phyloP scores from a whole-genome alignment of 768 basidiomycete species.

The Suillus hirtellus region DNA sequence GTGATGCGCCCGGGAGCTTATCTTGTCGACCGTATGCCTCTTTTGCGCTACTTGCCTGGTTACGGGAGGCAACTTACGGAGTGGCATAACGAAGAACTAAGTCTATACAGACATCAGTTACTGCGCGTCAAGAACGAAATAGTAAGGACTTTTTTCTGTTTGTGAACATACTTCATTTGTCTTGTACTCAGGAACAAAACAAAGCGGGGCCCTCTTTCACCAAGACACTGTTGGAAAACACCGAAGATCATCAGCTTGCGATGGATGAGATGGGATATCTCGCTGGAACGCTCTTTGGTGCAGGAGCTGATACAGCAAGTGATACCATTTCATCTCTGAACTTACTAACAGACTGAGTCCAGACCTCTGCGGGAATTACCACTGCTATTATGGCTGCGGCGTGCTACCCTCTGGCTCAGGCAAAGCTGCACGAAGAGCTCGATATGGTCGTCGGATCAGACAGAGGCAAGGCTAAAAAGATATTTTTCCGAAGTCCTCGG shows the following conservation, averaged over 20 bases:
- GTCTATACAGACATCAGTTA: constrained; percentile 50
- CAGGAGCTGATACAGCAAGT: constrained; percentile 51
- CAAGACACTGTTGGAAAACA: constrained; percentile 50
- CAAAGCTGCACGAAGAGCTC: constrained; percentile 47
- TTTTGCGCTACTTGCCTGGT: constrained; percentile 48
- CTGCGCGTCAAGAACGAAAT: constrained; percentile 41
- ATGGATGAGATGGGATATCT: constrained; percentile 55
- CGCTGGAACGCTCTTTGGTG: constrained; percentile 59
- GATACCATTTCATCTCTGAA: neutral
- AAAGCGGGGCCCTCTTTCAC: constrained; percentile 38
- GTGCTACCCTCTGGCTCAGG: constrained; percentile 48
- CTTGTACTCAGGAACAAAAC: constrained; percentile 7
- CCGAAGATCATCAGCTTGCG: constrained; percentile 46
- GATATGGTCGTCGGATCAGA: constrained; percentile 45
- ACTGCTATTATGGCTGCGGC: constrained; percentile 52
- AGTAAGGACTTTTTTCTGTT: constrained; percentile 25
- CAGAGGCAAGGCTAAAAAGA: constrained; percentile 8
- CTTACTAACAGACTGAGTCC: neutral
- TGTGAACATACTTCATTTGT: neutral
- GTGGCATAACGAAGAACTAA: constrained; percentile 52
- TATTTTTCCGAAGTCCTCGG: neutral
- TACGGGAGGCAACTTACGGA: constrained; percentile 53
- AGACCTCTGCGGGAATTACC: constrained; percentile 51
- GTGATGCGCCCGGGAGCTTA: constrained; percentile 45
- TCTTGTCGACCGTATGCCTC: constrained; percentile 52